Evolutionary conservation across 1,139 yeast genomes (phyloP), one percentile per base, ranked within the genome.

Genomic region (Hemisphaericaspora subhashii): DNA sequence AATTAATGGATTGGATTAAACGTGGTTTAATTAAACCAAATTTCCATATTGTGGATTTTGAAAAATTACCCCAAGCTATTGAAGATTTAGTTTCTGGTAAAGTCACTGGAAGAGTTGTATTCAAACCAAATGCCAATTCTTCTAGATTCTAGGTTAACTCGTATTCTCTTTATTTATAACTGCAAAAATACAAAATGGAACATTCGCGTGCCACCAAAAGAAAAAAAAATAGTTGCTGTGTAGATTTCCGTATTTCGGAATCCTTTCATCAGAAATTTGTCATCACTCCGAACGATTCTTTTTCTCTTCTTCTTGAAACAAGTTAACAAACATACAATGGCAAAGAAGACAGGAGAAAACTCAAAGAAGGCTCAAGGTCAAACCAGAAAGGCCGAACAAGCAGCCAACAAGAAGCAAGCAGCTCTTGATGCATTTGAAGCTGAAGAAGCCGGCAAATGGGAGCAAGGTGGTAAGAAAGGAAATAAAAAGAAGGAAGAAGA

Each of bases 401-500:
- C 86, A 27, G 76, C 72, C 54, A 77, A 76, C 57, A 81, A 82
- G 64, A 70, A 73, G 38, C 77, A 73, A 36, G 86, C 74, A 7
- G 78, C 74, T 30, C 69, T 62, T 3, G 73, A 68, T 7, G 68
- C 63, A 12, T 63, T 60, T 5, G 83, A 69, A 41, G 77, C 75
- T 3, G 77, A 64, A 3, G 92, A 84, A 56, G 81, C 81, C 14
- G 66, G 74, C 10, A 69, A 77, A 45, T 86, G 95, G 95, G 77
- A 74, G 2, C 72, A 81, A 31, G 95, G 95, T 17, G 53, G 87
- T 25, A 86, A 86, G 65, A 81, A 80, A 59, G 79, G 75, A 31
- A 80, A 74, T 59, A 77, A 80, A 64, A 86, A 86, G 73, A 82
- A 81, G 61, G 84, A 79, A 45, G 85, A 82, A 42, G 75, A 71